phyloP scores from a whole-genome alignment of 345 rosid genomes.

The Geranium brycei region DNA sequence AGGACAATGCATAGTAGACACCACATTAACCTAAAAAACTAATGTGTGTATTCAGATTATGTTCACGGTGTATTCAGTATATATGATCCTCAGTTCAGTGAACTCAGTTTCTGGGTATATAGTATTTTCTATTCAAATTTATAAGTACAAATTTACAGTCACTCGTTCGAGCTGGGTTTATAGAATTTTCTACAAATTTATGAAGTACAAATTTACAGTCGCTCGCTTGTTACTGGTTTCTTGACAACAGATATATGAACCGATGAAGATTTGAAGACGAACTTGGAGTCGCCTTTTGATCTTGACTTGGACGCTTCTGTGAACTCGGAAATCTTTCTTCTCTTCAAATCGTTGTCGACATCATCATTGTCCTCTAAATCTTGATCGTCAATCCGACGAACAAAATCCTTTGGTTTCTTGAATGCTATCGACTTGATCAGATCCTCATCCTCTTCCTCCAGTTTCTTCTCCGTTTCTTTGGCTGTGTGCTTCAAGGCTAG shows the following conservation, averaged over 20 bases:
- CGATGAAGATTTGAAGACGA: conserved; percentile 16
- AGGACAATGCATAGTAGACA: no score
- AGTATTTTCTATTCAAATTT: no score
- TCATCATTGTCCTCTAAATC: conserved; percentile 8
- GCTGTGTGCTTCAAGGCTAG: conserved; percentile 71
- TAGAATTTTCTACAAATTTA: no score
- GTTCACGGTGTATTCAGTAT: no score
- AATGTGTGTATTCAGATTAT: no score
- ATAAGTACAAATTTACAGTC: no score
- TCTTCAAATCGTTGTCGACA: not conserved
- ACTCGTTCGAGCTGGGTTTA: no score
- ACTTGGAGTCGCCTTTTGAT: conserved; percentile 16
- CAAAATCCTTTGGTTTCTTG: conserved; percentile 11
- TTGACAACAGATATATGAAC: conserved; percentile 36
- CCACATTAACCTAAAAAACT: no score
- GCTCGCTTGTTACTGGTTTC: conserved; percentile 22
- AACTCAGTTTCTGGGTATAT: no score
- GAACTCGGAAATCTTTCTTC: no score
- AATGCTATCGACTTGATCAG: conserved; percentile 12
- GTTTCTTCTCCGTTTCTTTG: conserved; percentile 20
- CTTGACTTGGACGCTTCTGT: conserved; percentile 6
- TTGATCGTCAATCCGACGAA: conserved; percentile 11
- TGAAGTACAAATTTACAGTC: no score
- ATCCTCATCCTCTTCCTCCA: conserved; percentile 17
- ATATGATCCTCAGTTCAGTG: no score